Evolutionary conservation across 768 basidiomycete genomes (phyloP).

Genomic region (Leccinum olivaceopallidum): DNA sequence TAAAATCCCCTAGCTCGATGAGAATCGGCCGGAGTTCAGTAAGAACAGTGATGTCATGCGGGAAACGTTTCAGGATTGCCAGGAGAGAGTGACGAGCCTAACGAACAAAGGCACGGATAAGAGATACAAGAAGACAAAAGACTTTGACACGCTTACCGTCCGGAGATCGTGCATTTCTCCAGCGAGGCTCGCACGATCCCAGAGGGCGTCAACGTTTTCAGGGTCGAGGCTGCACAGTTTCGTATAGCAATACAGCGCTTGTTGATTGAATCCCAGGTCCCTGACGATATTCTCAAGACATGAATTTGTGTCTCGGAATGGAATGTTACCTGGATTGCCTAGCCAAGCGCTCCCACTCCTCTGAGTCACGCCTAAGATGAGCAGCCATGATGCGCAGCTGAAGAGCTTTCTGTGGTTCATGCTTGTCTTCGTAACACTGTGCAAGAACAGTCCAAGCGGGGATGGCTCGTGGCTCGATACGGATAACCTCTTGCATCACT

Average conservation of each 20-base stretch:
- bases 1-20: slow-evolving; percentile 63
- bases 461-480: slow-evolving; percentile 84
- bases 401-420: slow-evolving; percentile 19
- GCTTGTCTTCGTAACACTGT: slow-evolving; percentile 18
- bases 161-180: slow-evolving; percentile 71
- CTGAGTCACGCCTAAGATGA: slow-evolving; percentile 79
- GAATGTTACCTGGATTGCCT: slow-evolving; percentile 62
- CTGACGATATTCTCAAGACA: slow-evolving; percentile 57
- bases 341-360: slow-evolving; percentile 87
- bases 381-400: slow-evolving; percentile 77
- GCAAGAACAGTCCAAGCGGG: slow-evolving; percentile 86
- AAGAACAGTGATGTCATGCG: slow-evolving; percentile 79
- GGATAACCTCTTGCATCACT: slow-evolving; percentile 88
- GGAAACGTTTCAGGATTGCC: slow-evolving; percentile 28
- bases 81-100: slow-evolving; percentile 32
- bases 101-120: background rate
- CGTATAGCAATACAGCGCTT: slow-evolving; percentile 89
- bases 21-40: slow-evolving; percentile 64
- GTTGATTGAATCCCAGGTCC: slow-evolving; percentile 71
- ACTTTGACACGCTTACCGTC: slow-evolving; percentile 46
- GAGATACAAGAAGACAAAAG: background rate
- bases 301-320: slow-evolving; percentile 48
- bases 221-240: slow-evolving; percentile 82
- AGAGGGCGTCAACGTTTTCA: slow-evolving; percentile 79
- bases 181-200: slow-evolving; percentile 85